phyloP scores from a whole-genome alignment of 208 protist species.

The Naegleria gruberi region DNA sequence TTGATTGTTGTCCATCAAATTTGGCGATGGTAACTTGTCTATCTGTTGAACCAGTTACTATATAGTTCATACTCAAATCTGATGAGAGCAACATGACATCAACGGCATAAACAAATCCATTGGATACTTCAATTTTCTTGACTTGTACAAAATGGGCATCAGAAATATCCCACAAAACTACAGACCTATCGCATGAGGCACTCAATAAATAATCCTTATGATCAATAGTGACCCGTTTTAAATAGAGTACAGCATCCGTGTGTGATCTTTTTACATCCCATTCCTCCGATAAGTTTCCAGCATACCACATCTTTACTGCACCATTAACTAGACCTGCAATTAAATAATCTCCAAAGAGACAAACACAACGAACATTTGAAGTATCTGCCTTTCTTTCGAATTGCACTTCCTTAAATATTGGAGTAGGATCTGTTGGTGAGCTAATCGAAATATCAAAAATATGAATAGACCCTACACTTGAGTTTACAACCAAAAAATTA shows the following conservation, averaged over 20 bases:
- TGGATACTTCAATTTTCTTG: not conserved
- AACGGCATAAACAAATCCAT: not conserved
- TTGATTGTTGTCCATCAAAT: not conserved
- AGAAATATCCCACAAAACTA: not conserved
- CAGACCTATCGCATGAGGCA: not conserved
- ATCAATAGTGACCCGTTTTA: not conserved
- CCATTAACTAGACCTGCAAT: not conserved
- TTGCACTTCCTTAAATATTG: not conserved
- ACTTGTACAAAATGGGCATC: not conserved
- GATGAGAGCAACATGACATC: not conserved
- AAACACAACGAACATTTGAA: not conserved
- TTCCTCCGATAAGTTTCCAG: not conserved
- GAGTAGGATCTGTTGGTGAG: not conserved
- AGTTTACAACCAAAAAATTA: not conserved
- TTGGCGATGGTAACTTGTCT: not conserved
- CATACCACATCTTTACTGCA: not conserved
- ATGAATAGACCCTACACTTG: not conserved
- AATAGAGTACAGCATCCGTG: not conserved
- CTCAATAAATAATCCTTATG: not conserved
- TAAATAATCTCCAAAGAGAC: not conserved
- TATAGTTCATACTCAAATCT: not conserved
- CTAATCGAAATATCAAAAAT: not conserved
- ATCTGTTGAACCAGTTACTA: not conserved
- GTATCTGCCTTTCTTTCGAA: too few relatives aligned
- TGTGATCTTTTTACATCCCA: not conserved